Percentiles rank a stretch among this genome's conserved stretches.
These are phyloP conservation scores for Phytophthora podocarpi DNA, from an alignment of 352 stramenopile species.

Conservation along the genomic window DNA sequence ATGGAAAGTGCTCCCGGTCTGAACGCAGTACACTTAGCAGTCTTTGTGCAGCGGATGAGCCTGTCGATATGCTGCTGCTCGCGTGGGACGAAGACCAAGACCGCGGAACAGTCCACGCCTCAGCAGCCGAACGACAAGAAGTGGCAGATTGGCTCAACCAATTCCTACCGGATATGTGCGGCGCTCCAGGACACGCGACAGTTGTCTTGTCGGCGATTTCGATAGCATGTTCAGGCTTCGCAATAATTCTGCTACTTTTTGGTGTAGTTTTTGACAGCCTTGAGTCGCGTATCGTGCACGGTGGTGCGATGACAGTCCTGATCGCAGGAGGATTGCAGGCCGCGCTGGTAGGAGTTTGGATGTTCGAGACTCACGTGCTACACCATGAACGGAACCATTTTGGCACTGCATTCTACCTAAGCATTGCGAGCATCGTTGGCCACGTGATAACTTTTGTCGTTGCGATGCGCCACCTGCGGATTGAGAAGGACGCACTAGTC, in stretches of 20 bases:
- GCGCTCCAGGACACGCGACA: constrained; percentile 34
- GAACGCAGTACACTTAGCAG: constrained; percentile 25
- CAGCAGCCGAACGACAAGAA: constrained; percentile 16
- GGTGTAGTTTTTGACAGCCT: constrained; percentile 52
- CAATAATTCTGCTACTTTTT: constrained; percentile 38
- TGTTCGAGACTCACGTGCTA: constrained; percentile 41
- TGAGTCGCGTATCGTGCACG: constrained; percentile 44
- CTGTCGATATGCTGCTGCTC: constrained; percentile 39
- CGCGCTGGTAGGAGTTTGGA: constrained; percentile 46
- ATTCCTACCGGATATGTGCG: constrained; percentile 51
- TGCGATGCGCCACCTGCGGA: constrained; percentile 40
- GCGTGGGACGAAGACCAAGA: constrained; percentile 40
- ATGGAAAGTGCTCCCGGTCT: constrained; percentile 30
- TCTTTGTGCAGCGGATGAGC: constrained; percentile 33
- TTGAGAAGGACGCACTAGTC: constrained; percentile 46
- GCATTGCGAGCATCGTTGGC: constrained; percentile 35
- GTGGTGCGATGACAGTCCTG: constrained; percentile 33
- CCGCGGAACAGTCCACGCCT: constrained; percentile 20
- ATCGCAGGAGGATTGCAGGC: constrained; percentile 33
- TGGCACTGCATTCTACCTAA: constrained; percentile 58
- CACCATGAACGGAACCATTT: constrained; percentile 36
- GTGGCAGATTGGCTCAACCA: constrained; percentile 40
- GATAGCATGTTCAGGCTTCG: constrained; percentile 23
- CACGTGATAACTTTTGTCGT: constrained; percentile 36
- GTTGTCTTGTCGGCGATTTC: constrained; percentile 37